Evolutionary conservation across 148 eudicot species (phyloP).

Genomic region (Chenopodium quinoa): DNA sequence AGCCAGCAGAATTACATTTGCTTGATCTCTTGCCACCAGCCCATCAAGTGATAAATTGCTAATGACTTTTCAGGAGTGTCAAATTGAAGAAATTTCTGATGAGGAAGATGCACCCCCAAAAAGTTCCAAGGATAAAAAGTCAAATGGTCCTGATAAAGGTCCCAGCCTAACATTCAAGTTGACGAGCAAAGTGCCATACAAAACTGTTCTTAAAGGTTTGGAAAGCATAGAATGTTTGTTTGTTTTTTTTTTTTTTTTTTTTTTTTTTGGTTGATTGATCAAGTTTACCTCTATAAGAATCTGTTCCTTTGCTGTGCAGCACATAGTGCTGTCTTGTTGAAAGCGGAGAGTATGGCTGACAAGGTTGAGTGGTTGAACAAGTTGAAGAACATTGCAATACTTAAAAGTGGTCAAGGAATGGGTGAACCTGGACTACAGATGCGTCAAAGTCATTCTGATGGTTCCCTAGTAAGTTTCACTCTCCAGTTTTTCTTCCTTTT

Average conservation of each 20-base stretch:
- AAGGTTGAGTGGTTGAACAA: constrained; percentile 91
- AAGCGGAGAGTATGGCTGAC: constrained; percentile 85
- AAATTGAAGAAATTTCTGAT: constrained; percentile 81
- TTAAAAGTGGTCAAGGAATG: constrained; percentile 64
- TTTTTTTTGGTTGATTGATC: not conserved
- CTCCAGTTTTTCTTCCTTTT: not conserved
- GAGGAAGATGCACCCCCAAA: constrained; percentile 82
- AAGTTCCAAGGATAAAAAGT: constrained; percentile 90
- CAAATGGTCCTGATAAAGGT: constrained; percentile 78
- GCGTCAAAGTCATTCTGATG: constrained; percentile 90
- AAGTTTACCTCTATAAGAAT: constrained; percentile 7
- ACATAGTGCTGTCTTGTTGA: constrained; percentile 85
- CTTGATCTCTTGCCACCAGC: not conserved
- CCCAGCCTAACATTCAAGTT: constrained; percentile 74
- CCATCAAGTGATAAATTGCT: not conserved
- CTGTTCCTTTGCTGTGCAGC: constrained; percentile 52
- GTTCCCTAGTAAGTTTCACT: constrained; percentile 73
- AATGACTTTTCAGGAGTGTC: constrained; percentile 63
- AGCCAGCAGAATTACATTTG: not conserved
- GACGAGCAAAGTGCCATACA: constrained; percentile 89
- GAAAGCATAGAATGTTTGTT: not conserved
- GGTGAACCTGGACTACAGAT: constrained; percentile 61
- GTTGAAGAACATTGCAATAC: constrained; percentile 57
- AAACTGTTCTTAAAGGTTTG: constrained; percentile 92
- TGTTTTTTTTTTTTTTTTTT: not conserved